Evolutionary conservation across 2,329 filamentous ascomycete species (phyloP).

Genomic region (Lanzia echinophila): DNA sequence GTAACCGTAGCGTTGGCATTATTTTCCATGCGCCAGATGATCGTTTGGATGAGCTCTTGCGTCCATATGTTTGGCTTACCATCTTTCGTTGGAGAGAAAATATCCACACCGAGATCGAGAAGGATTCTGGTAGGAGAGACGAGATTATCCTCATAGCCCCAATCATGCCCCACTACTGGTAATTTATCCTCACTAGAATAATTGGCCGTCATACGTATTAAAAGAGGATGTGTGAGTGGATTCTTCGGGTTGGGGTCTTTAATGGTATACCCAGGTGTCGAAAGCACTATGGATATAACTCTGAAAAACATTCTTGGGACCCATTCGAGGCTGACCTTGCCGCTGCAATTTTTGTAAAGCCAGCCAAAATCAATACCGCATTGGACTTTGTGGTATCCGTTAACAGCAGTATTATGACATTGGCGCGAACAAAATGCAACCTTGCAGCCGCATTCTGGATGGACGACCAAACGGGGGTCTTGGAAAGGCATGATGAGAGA

Average conservation of each 20-base stretch:
- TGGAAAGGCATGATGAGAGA: conserved; percentile 14
- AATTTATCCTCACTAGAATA: conserved; percentile 12
- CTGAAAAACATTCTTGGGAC: conserved; percentile 19
- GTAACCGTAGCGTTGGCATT: conserved; percentile 21
- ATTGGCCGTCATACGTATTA: conserved; percentile 23
- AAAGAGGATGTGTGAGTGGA: conserved; percentile 20
- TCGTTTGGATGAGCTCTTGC: conserved; percentile 25
- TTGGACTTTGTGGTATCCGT: conserved; percentile 21
- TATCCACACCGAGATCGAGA: conserved; percentile 21
- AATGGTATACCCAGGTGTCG: conserved; percentile 8
- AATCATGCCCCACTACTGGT: conserved; percentile 11
- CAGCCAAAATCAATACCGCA: conserved; percentile 23
- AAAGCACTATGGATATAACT: conserved; percentile 19
- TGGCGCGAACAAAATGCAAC: conserved; percentile 21
- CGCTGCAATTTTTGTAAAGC: conserved; percentile 18
- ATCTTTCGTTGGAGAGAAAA: conserved; percentile 10
- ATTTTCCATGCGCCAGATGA: conserved; percentile 24
- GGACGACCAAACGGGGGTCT: background rate
- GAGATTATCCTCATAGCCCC: conserved; percentile 23
- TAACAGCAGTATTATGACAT: conserved; percentile 17
- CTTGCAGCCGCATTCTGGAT: conserved; percentile 17
- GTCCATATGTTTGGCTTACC: conserved; percentile 10
- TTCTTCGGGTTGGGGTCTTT: conserved; percentile 3
- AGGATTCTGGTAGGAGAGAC: conserved; percentile 20
- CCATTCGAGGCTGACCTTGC: too few relatives aligned